Evolutionary conservation across 495 filamentous ascomycete species (phyloP), one percentile per base, ranked within the genome.

Genomic region (Neurospora tetrasperma): DNA sequence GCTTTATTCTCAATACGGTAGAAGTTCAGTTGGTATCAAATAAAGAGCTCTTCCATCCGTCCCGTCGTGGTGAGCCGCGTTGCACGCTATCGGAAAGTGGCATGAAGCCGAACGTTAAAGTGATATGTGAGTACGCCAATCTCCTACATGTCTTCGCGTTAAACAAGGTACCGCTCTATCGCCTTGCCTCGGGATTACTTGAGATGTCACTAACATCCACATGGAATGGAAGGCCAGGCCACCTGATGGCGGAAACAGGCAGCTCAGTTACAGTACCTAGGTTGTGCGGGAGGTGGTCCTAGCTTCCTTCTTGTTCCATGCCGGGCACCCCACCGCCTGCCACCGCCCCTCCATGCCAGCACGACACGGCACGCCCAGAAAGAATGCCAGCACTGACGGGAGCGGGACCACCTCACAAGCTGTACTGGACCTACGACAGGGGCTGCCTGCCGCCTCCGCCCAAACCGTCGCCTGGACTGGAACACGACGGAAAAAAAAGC

Each of bases 401-500:
- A 35, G 54, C 54, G 54, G 54, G 54, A 35, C 54, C 48, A 59
- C 4, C 39, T 8, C 35, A 38, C 35, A 39, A 39, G 39, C 39
- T 10, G 23, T 14, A 20, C 46, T 27, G 23, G 23, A 10, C 48
- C 48, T 59, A 31, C 23, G 23, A 59, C 48, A 59, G 48, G 48
- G 48, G 23, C 48, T 59, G 48, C 48, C 48, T 59, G 48, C 48
- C 48, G 78, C 79, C 77, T 76, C 76, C 71, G 74, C 76, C 38
- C 74, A 71, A 73, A 75, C 42, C 76, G 62, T 70, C 72, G 69
- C 71, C 75, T 76, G 73, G 76, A 70, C 71, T 69, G 73, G 74
- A 78, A 77, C 76, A 74, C 62, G 10, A 59, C 72, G 71, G 43
- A 68, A 73, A 78, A 83, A 84, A 84, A 84, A 82, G 79, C 80